Evolutionary conservation across 192 early-diverging fungal species (phyloP), one percentile per base, ranked within the genome.

Genomic region (Polychytrium aggregatum): DNA sequence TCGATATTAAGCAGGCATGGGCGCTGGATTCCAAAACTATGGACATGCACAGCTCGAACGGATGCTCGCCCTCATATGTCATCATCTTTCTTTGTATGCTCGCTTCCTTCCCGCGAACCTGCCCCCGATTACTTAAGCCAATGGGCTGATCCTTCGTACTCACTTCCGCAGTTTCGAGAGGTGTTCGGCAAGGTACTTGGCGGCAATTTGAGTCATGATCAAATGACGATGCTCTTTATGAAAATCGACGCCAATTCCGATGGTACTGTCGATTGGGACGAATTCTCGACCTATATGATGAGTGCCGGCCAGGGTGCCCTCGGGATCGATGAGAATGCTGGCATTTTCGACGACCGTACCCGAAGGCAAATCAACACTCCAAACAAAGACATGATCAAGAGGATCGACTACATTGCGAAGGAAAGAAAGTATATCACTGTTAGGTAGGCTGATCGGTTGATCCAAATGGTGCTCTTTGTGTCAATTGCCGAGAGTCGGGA

Each of bases 221-320:
- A 81, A 55, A 79, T 81, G 76, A 81, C 78, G 26, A 62, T 64
- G 70, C 61, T 81, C n/a, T 81, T 81, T 50, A 81, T 81, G 78
- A 81, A 81, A 52, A 81, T 81, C 43, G 78, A 81, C 43, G 78
- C 78, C 3, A 81, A 81, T 48, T 74, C 72, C 24, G 78, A 81
- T 48, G 78, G 78, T 1, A 70, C 69, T 10, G 63, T 81, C 26
- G 67, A 69, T 46, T 81, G 78, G 78, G 78, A 81, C 41, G 78
- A 81, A 55, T 81, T 81, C 58, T 71, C 70, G 0, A 76, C 67
- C 6, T 81, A 80, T 43, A 79, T 81, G 76, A 79, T 81, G 68
- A 65, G 60, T 8, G 76, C 62, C 20, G n/a, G n/a, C n/a, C n/a
- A n/a, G n/a, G n/a, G n/a, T n/a, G 48, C 64, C 10, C 47, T 68